Evolutionary conservation across 1,284 basidiomycete genomes (phyloP).

Genomic region (Cryptococcus depauperatus): DNA sequence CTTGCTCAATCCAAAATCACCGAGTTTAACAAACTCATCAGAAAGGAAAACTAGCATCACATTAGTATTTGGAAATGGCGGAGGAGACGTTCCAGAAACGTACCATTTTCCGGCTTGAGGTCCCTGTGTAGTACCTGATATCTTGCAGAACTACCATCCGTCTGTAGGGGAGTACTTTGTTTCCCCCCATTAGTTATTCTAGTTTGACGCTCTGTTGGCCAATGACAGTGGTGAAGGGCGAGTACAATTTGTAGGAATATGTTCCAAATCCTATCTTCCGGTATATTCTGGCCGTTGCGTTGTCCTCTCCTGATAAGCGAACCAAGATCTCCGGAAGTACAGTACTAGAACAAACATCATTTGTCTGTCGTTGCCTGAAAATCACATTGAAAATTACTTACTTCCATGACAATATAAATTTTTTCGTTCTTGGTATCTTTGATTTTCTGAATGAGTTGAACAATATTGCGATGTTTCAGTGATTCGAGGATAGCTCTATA

Average conservation of each 20-base stretch:
- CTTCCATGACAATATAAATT: constrained; percentile 90
- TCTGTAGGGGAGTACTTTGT: constrained; percentile 3
- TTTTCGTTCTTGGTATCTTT: constrained; percentile 85
- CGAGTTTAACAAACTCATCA: constrained; percentile 67
- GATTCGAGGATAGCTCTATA: constrained; percentile 89
- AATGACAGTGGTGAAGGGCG: constrained; percentile 87
- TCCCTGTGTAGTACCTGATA: constrained; percentile 86
- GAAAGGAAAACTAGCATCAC: constrained; percentile 35
- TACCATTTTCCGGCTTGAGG: constrained; percentile 93
- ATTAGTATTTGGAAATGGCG: not conserved
- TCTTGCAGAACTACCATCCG: constrained; percentile 18
- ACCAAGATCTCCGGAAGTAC: constrained; percentile 87
- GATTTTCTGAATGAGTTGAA: constrained; percentile 52
- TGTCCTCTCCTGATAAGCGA: constrained; percentile 59
- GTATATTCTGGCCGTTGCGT: constrained; percentile 54
- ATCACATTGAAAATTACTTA: constrained; percentile 17
- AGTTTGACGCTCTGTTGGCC: constrained; percentile 36
- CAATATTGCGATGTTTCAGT: constrained; percentile 87
- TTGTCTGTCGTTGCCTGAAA: not conserved
- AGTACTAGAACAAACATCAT: constrained; percentile 52
- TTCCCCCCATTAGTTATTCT: constrained; percentile 10
- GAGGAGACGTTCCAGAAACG: constrained; percentile 24
- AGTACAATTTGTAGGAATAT: constrained; percentile 87
- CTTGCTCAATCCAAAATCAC: constrained; percentile 93
- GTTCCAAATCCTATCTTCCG: constrained; percentile 89